Evolutionary conservation across 192 early-diverging fungal species (phyloP).

Genomic region (Coemansia sp.): DNA sequence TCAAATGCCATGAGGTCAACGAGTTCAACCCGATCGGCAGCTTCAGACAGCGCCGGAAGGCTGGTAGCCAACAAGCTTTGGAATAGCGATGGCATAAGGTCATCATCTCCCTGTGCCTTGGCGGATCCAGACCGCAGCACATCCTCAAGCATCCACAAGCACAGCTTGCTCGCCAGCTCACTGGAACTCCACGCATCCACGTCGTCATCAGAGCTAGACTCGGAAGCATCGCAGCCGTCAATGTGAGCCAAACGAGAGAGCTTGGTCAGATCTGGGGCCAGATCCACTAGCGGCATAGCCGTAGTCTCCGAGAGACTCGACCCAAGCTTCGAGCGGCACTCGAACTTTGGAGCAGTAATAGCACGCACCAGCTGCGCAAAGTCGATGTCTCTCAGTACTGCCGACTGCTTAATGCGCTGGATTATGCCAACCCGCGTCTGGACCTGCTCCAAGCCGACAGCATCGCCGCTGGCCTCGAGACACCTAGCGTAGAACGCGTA

Average conservation of each 20-base stretch:
- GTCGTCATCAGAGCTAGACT: neutral
- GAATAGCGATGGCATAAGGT: neutral
- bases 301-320: neutral
- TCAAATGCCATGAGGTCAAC: conserved; percentile 15
- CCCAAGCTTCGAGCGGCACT: conserved; percentile 1
- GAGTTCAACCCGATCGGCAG: conserved; percentile 9
- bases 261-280: conserved; percentile 7
- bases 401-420: conserved; percentile 5
- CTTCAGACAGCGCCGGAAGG: neutral
- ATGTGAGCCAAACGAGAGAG: neutral
- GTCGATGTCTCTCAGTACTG: neutral
- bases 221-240: neutral
- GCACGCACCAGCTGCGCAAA: neutral
- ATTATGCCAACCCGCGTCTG: conserved; percentile 15
- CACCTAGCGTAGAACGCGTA: conserved; percentile 25
- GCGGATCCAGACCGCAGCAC: neutral
- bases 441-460: neutral
- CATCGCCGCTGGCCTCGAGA: neutral
- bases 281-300: conserved; percentile 4
- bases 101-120: neutral
- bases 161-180: conserved; percentile 15
- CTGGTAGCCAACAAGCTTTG: neutral
- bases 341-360: neutral
- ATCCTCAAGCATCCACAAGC: conserved; percentile 7
- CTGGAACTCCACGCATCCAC: neutral